Conservation (phyloP, 1,139 yeast species). For the Hanseniaspora sp. region DNA sequence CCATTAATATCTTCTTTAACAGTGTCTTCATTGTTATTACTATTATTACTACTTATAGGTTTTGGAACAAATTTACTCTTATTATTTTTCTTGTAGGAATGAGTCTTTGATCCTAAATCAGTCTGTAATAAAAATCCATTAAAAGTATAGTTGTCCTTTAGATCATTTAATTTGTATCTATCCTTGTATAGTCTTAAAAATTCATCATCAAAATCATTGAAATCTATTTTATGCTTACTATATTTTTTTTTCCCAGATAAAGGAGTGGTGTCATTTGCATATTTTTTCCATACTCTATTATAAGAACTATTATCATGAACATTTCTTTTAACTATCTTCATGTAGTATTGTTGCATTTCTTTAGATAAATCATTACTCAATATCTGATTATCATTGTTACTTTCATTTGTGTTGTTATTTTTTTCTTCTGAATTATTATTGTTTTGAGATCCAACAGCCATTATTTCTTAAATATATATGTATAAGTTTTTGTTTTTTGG, state of each 20-base stretch:
- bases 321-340: slow-evolving; percentile 24
- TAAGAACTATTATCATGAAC: slow-evolving; percentile 24
- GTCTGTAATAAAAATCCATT: slow-evolving; percentile 28
- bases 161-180: slow-evolving; percentile 23
- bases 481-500: neutral
- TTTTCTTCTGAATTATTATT: neutral
- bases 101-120: slow-evolving; percentile 26
- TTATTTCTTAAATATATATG: neutral
- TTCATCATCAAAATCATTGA: slow-evolving; percentile 26
- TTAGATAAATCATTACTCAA: neutral
- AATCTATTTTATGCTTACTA: slow-evolving; percentile 24
- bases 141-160: slow-evolving; percentile 26
- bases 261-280: slow-evolving; percentile 19
- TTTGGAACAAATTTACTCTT: slow-evolving; percentile 3
- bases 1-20: slow-evolving; percentile 19
- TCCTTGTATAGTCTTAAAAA: slow-evolving; percentile 29
- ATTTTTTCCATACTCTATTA: slow-evolving; percentile 13
- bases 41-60: neutral
- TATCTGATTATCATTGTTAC: neutral
- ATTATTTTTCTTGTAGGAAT: slow-evolving; percentile 20
- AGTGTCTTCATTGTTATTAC: slow-evolving; percentile 20
- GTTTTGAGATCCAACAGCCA: neutral
- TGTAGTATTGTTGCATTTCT: slow-evolving; percentile 24
- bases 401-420: neutral
- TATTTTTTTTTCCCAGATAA: neutral